These are phyloP conservation scores for Ilyonectria mors-panacis DNA, from an alignment of 2,329 filamentous ascomycete species.

Conservation along the genomic window DNA sequence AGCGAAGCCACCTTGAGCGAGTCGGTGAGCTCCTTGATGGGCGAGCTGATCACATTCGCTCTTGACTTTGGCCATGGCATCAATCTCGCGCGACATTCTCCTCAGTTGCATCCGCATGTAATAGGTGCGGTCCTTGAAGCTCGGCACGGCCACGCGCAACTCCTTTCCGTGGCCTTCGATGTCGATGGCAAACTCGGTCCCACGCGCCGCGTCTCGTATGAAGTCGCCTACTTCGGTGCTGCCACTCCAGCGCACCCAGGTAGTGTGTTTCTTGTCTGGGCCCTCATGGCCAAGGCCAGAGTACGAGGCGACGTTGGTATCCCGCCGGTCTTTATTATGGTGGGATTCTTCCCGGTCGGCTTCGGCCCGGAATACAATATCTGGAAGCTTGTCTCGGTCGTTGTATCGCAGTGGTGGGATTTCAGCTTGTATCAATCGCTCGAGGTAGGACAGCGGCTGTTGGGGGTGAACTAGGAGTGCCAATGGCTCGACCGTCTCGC, in stretches of 20 bases:
- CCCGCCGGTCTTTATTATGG: constrained; percentile 51
- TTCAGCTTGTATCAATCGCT: constrained; percentile 90
- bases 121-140: constrained; percentile 91
- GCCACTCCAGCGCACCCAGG: constrained; percentile 88
- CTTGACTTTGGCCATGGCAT: constrained; percentile 80
- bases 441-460: constrained; percentile 91
- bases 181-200: constrained; percentile 86
- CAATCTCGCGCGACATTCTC: constrained; percentile 78
- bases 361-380: constrained; percentile 84
- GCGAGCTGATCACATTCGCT: constrained; percentile 85
- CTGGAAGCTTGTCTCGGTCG: constrained; percentile 78
- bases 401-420: constrained; percentile 78
- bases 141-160: constrained; percentile 85
- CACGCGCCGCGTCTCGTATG: constrained; percentile 88
- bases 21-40: constrained; percentile 81
- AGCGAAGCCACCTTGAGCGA: constrained; percentile 85
- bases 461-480: constrained; percentile 90
- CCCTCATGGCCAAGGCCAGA: constrained; percentile 78
- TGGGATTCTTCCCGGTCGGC: constrained; percentile 72
- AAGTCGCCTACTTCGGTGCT: constrained; percentile 95
- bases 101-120: constrained; percentile 85
- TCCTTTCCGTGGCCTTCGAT: constrained; percentile 78
- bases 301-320: constrained; percentile 75
- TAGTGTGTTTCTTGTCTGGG: constrained; percentile 58
- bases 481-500: constrained; percentile 78